These are phyloP conservation scores for Solanum clarkiae DNA, from an alignment of 257 asterid genomes.

Conservation along the genomic window DNA sequence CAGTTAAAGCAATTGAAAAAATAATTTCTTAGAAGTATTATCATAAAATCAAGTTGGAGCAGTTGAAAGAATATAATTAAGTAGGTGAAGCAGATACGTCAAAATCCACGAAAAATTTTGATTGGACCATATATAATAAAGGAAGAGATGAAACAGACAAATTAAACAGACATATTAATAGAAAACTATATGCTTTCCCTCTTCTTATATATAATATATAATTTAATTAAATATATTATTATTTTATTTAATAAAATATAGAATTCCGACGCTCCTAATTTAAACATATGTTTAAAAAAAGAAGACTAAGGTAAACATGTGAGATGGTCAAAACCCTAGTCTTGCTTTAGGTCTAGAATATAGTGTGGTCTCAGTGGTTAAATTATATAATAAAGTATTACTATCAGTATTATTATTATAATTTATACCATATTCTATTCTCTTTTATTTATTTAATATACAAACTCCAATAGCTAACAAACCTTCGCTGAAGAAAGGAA, in stretches of 20 bases:
- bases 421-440: not conserved
- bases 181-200: too few relatives aligned
- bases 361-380: not conserved
- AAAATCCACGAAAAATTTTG: too few relatives aligned
- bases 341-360: not conserved
- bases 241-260: not conserved
- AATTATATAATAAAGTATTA: not conserved
- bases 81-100: too few relatives aligned
- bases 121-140: too few relatives aligned
- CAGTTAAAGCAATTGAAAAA: too few relatives aligned
- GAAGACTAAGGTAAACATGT: not conserved
- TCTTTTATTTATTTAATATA: not conserved
- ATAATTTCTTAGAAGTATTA: too few relatives aligned
- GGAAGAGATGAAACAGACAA: too few relatives aligned
- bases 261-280: not conserved
- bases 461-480: slow-evolving; percentile 1
- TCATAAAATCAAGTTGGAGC: too few relatives aligned
- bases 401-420: not conserved
- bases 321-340: not conserved
- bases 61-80: too few relatives aligned
- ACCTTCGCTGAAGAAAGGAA: slow-evolving; percentile 5
- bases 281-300: not conserved
- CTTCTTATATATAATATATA: too few relatives aligned
- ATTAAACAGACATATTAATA: too few relatives aligned
- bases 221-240: not conserved